A percentile compares a stretch with the other conserved stretches of the same genome.
Evolutionary conservation across 2,329 filamentous ascomycete species (phyloP).

Genomic region (Fusarium phyllophilum): DNA sequence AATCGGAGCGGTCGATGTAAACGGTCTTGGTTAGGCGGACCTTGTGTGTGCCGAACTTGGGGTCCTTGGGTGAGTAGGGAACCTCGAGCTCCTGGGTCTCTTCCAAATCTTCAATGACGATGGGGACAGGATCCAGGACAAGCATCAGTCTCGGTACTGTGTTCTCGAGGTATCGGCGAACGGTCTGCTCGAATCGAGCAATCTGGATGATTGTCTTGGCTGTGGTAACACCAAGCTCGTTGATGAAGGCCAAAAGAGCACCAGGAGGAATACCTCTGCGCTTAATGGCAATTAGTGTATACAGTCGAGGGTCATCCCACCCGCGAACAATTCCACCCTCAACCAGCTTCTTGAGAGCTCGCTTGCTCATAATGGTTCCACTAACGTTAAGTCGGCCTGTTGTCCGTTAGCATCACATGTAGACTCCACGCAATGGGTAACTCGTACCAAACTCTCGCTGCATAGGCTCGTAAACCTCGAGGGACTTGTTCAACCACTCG

Average conservation of each 20-base stretch:
- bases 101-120: constrained; percentile 83
- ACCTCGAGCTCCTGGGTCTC: constrained; percentile 67
- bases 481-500: constrained; percentile 85
- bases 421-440: no score
- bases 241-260: constrained; percentile 88
- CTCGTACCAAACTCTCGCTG: constrained; percentile 78
- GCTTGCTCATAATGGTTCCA: constrained; percentile 88
- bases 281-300: constrained; percentile 85
- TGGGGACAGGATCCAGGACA: constrained; percentile 84
- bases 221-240: constrained; percentile 91
- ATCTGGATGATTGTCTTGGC: constrained; percentile 82
- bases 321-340: constrained; percentile 80
- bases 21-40: constrained; percentile 77
- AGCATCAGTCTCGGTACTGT: constrained; percentile 91
- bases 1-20: constrained; percentile 87
- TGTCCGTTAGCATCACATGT: neutral
- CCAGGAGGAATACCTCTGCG: constrained; percentile 88
- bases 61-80: constrained; percentile 86
- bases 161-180: constrained; percentile 86
- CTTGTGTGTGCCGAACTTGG: constrained; percentile 70
- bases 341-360: constrained; percentile 83
- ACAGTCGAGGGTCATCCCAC: constrained; percentile 93
- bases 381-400: constrained; percentile 69
- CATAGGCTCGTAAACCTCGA: constrained; percentile 91
- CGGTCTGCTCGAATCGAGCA: constrained; percentile 82